Evolutionary conservation across 2,329 filamentous ascomycete genomes (phyloP).

Genomic region (Verticillium albo-atrum): DNA sequence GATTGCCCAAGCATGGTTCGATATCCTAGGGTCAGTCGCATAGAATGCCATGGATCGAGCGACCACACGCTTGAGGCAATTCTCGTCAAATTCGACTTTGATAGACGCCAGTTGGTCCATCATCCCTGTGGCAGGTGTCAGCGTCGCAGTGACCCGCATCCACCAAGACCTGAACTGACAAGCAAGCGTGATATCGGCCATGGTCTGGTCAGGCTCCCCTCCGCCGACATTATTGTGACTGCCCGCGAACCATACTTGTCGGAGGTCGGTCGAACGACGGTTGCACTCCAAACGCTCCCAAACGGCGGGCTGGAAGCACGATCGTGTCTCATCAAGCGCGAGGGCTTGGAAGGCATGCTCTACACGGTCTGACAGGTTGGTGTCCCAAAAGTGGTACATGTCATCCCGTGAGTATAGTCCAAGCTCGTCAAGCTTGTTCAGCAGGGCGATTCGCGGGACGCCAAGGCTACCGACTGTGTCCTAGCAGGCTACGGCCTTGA

Average conservation of each 20-base stretch:
- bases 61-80: constrained; percentile 35
- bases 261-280: constrained; percentile 35
- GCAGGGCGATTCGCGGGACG: constrained; percentile 39
- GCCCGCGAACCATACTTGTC: constrained; percentile 64
- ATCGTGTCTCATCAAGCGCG: constrained; percentile 51
- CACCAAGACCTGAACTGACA: constrained; percentile 24
- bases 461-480: constrained; percentile 39
- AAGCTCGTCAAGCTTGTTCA: constrained; percentile 31
- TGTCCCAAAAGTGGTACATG: constrained; percentile 45
- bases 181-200: constrained; percentile 32
- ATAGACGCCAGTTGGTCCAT: constrained; percentile 51
- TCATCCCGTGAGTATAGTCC: constrained; percentile 24
- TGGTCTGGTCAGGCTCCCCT: constrained; percentile 53
- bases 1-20: constrained; percentile 36
- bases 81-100: constrained; percentile 43
- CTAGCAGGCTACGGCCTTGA: constrained; percentile 41
- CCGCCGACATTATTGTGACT: constrained; percentile 68
- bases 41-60: constrained; percentile 20
- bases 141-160: neutral
- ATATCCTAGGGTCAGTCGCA: constrained; percentile 4
- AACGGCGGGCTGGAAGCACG: constrained; percentile 50
- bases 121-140: constrained; percentile 37
- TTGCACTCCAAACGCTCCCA: constrained; percentile 43
- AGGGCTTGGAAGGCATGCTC: constrained; percentile 57
- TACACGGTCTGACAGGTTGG: constrained; percentile 45